Conservation (phyloP, 1,139 yeast genomes). For the Starmera stellimalicola region DNA sequence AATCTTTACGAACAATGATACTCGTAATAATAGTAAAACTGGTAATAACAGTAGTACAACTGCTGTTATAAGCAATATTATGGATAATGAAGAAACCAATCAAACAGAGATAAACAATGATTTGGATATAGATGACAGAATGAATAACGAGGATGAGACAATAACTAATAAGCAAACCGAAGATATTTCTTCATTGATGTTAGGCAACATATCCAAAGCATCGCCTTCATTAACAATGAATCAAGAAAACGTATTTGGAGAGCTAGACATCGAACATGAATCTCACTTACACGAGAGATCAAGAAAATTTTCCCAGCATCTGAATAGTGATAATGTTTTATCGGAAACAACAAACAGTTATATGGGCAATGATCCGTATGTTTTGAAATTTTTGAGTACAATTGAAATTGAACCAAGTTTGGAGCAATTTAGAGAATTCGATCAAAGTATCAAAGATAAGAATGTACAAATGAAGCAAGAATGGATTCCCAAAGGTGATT, state of each 20-base stretch:
- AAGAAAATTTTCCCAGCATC: not conserved
- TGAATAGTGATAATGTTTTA: conserved; percentile 6
- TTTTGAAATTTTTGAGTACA: conserved; percentile 45
- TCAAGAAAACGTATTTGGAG: conserved; percentile 52
- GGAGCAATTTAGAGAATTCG: conserved; percentile 64
- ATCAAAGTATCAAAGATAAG: conserved; percentile 21
- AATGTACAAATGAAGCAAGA: conserved; percentile 12
- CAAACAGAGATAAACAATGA: conserved; percentile 6
- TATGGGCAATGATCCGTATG: conserved; percentile 56
- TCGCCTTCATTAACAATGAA: conserved; percentile 39
- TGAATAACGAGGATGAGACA: not conserved
- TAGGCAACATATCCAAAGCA: conserved; percentile 23
- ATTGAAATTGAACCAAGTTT: conserved; percentile 48
- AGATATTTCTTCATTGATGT: conserved; percentile 26
- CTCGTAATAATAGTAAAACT: too few species aligned
- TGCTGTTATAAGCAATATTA: too few species aligned
- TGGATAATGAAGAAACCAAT: too few species aligned
- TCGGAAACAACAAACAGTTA: conserved; percentile 41
- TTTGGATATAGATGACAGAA: conserved; percentile 4
- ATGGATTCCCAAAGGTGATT: conserved; percentile 35
- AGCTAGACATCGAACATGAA: conserved; percentile 27
- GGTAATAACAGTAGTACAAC: too few species aligned
- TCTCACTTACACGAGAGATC: conserved; percentile 3
- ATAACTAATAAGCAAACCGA: conserved; percentile 1
- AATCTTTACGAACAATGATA: conserved; percentile 15